These are phyloP conservation scores for Grosmannia penicillata DNA, from an alignment of 2,329 filamentous ascomycete genomes.

Conservation along the genomic window DNA sequence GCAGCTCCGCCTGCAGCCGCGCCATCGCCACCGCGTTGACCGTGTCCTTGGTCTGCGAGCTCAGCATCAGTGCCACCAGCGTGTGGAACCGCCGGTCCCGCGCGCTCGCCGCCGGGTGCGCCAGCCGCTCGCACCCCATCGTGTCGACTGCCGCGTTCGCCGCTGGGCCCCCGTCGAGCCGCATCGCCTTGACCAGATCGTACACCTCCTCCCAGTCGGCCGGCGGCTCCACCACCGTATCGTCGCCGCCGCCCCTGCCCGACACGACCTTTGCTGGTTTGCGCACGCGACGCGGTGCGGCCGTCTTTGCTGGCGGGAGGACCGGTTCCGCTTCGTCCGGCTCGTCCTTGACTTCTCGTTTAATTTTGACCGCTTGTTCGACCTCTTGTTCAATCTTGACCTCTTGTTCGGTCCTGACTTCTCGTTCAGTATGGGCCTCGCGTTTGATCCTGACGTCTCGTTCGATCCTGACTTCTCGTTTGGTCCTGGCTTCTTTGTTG, in stretches of 20 bases:
- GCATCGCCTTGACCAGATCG: conserved; percentile 63
- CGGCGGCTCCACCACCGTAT: conserved; percentile 38
- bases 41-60: conserved; percentile 85
- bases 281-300: conserved; percentile 4
- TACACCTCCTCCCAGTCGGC: conserved; percentile 79
- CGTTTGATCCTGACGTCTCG: too few species aligned
- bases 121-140: conserved; percentile 82
- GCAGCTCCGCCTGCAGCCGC: conserved; percentile 60
- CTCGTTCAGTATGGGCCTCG: too few species aligned
- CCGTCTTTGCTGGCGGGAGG: neutral
- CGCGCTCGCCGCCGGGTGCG: conserved; percentile 32
- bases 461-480: neutral
- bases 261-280: conserved; percentile 12
- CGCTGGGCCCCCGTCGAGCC: conserved; percentile 35
- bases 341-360: too few species aligned
- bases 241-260: neutral
- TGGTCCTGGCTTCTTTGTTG: neutral
- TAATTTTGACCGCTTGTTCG: too few species aligned
- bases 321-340: neutral
- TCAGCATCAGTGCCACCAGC: conserved; percentile 77
- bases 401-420: too few species aligned
- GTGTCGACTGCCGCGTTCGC: conserved; percentile 82
- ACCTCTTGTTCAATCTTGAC: too few species aligned
- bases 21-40: conserved; percentile 75
- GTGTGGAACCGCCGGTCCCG: conserved; percentile 67